Percentiles rank a stretch among this genome's conserved stretches.
Conservation (phyloP, 1,284 basidiomycete genomes). For the Fistulinella staudtii region DNA sequence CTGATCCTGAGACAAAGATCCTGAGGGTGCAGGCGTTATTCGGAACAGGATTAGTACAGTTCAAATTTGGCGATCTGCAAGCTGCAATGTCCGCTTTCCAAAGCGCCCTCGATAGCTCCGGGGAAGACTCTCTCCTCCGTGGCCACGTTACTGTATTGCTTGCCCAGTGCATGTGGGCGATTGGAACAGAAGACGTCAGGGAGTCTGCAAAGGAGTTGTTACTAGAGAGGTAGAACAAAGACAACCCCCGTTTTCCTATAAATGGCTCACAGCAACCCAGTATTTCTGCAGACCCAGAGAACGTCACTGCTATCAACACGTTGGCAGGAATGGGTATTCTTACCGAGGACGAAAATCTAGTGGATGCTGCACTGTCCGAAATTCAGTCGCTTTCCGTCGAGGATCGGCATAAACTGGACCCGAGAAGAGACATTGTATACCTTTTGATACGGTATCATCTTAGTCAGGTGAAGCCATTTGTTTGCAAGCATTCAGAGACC, state of each 20-base stretch:
- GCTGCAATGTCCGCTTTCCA: slow-evolving; percentile 67
- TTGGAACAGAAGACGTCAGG: slow-evolving; percentile 68
- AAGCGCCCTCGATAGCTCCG: slow-evolving; percentile 54
- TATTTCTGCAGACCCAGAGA: slow-evolving; percentile 65
- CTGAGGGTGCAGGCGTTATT: slow-evolving; percentile 67
- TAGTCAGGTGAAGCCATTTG: slow-evolving; percentile 46
- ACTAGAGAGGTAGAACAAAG: slow-evolving; percentile 69
- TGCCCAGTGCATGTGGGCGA: slow-evolving; percentile 78
- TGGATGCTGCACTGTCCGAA: slow-evolving; percentile 87
- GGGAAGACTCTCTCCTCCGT: slow-evolving; percentile 45
- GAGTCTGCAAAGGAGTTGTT: slow-evolving; percentile 80
- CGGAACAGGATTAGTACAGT: slow-evolving; percentile 68
- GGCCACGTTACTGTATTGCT: slow-evolving; percentile 76
- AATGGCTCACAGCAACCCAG: slow-evolving; percentile 37
- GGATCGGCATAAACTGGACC: slow-evolving; percentile 60
- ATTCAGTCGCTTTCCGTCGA: slow-evolving; percentile 66
- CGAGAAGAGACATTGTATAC: slow-evolving; percentile 59
- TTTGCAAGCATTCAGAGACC: not conserved
- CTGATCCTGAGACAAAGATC: slow-evolving; percentile 28
- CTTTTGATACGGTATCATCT: slow-evolving; percentile 67
- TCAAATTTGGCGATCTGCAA: slow-evolving; percentile 62
- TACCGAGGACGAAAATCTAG: slow-evolving; percentile 71
- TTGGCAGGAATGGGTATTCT: slow-evolving; percentile 86
- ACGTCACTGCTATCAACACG: slow-evolving; percentile 75
- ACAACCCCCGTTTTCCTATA: not conserved